Evolutionary conservation across 495 filamentous ascomycete species (phyloP).

Genomic region (Penicillium nucicola): DNA sequence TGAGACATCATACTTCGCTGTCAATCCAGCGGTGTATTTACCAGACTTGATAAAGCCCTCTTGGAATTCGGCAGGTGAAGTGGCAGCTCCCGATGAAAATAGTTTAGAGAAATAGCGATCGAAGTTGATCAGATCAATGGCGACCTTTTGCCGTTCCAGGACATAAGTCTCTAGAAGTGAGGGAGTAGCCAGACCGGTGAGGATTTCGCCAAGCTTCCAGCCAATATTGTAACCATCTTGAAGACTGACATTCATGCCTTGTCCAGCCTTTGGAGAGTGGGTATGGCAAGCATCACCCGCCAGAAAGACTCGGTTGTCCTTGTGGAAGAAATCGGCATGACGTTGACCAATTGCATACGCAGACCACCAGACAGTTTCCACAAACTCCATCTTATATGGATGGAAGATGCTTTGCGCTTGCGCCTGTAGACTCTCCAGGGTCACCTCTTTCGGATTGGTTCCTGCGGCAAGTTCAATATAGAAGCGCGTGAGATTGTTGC

Average conservation of each 20-base stretch:
- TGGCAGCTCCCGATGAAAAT: constrained; percentile 48
- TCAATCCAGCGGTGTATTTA: constrained; percentile 63
- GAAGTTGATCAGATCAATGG: constrained; percentile 71
- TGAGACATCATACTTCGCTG: constrained; percentile 54
- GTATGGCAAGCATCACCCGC: constrained; percentile 61
- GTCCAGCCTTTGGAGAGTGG: constrained; percentile 60
- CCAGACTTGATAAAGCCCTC: constrained; percentile 59
- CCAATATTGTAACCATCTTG: constrained; percentile 66
- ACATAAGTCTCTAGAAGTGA: constrained; percentile 66
- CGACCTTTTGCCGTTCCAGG: constrained; percentile 63
- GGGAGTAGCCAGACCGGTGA: constrained; percentile 54
- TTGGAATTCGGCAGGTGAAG: constrained; percentile 44
- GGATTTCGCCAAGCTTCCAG: constrained; percentile 71
- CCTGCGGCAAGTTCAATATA: constrained; percentile 68
- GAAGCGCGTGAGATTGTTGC: constrained; percentile 60
- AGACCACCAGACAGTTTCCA: constrained; percentile 55
- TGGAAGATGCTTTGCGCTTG: constrained; percentile 57
- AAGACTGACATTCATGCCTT: constrained; percentile 50
- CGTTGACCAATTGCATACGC: constrained; percentile 60
- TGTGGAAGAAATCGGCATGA: constrained; percentile 53
- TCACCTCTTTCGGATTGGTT: constrained; percentile 37
- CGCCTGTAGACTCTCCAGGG: constrained; percentile 53
- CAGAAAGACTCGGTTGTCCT: constrained; percentile 52
- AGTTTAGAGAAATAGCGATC: constrained; percentile 63
- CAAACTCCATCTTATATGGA: constrained; percentile 52